These are phyloP conservation scores for Xylaria palmicola DNA, from an alignment of 495 filamentous ascomycete species.

Conservation along the genomic window DNA sequence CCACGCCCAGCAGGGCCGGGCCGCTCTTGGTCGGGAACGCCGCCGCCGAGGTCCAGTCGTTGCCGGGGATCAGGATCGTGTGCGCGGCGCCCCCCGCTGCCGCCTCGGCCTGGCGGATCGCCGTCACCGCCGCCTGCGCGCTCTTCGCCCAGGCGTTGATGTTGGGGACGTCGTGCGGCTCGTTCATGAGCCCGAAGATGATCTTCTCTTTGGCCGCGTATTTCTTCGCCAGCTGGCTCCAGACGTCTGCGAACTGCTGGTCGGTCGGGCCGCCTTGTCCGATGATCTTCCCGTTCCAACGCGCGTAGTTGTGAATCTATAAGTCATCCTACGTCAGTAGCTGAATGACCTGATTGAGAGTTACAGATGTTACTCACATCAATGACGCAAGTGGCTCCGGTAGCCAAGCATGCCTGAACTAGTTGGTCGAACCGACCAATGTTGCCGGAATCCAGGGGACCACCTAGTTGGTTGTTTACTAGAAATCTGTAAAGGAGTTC, in stretches of 20 bases:
- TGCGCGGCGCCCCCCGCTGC: constrained; percentile 43
- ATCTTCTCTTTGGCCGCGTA: constrained; percentile 46
- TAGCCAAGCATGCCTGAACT: constrained; percentile 53
- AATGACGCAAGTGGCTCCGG: constrained; percentile 52
- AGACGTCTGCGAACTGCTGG: constrained; percentile 50
- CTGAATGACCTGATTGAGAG: background rate
- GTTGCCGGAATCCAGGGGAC: constrained; percentile 45
- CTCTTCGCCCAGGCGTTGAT: constrained; percentile 51
- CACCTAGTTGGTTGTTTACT: constrained; percentile 49
- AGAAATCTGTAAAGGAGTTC: background rate
- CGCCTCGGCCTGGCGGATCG: constrained; percentile 47
- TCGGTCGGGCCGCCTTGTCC: constrained; percentile 56
- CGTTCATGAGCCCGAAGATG: constrained; percentile 58
- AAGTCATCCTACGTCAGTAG: background rate
- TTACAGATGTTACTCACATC: constrained; percentile 36
- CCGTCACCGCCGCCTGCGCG: constrained; percentile 54
- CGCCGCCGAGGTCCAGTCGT: constrained; percentile 44
- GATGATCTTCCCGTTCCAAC: constrained; percentile 57
- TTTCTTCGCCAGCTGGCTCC: constrained; percentile 54
- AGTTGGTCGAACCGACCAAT: constrained; percentile 50
- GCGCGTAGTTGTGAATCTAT: constrained; percentile 56
- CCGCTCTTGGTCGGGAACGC: constrained; percentile 45
- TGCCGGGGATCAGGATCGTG: constrained; percentile 49
- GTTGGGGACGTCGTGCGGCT: constrained; percentile 37
- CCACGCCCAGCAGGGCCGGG: constrained; percentile 45